Conservation (phyloP, 164 flowering plant genomes). For the Vitis labrusca region DNA sequence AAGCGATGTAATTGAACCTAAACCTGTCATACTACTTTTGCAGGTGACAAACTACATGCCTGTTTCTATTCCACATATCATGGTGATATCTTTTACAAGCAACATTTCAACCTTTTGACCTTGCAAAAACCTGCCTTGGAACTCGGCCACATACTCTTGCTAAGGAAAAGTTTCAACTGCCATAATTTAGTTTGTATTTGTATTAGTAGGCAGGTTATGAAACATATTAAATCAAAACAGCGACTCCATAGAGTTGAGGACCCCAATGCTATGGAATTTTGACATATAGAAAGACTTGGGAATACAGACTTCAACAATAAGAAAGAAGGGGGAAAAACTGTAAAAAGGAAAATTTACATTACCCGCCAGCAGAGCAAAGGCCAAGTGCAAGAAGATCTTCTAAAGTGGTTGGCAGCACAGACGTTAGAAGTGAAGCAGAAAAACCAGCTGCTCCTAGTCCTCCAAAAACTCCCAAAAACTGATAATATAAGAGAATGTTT, state of each 20-base stretch:
- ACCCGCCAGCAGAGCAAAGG: conserved; percentile 98
- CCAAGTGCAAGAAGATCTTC: conserved; percentile 99
- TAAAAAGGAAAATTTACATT: conserved; percentile 2
- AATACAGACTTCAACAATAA: too few relatives aligned
- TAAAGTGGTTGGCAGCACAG: conserved; percentile 78
- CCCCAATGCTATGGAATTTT: too few relatives aligned
- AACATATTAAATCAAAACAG: not conserved
- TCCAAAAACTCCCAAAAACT: conserved; percentile 86
- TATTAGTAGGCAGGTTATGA: not conserved
- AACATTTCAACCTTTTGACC: not conserved
- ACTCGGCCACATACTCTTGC: too few relatives aligned
- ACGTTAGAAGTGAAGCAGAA: conserved; percentile 91
- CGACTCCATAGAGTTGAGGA: not conserved
- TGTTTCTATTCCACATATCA: not conserved
- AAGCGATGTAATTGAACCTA: not conserved
- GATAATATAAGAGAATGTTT: conserved; percentile 11
- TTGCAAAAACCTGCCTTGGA: too few relatives aligned
- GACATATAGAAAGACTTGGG: too few relatives aligned
- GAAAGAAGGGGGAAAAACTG: too few relatives aligned
- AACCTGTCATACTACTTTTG: not conserved
- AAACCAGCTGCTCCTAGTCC: conserved; percentile 94
- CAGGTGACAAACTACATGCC: not conserved
- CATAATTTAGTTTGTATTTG: not conserved
- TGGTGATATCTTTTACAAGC: not conserved
- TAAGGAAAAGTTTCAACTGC: too few relatives aligned